These are phyloP conservation scores for Aegilops sharonensis DNA, from an alignment of 176 grass and related monocot genomes.

Conservation along the genomic window DNA sequence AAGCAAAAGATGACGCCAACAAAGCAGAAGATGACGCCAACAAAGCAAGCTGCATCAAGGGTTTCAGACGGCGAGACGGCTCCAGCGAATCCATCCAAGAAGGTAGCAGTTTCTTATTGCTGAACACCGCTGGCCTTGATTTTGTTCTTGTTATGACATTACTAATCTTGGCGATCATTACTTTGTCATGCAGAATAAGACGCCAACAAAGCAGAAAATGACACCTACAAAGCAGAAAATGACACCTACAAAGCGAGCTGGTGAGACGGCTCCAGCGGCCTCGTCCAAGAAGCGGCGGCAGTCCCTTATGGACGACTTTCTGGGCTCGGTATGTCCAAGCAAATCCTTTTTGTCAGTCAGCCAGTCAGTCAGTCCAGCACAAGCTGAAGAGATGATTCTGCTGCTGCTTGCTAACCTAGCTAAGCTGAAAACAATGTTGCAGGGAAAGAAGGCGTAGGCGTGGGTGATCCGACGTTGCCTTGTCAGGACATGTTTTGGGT, in stretches of 20 bases:
- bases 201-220: constrained; percentile 59
- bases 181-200: constrained; percentile 58
- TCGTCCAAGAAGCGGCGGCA: constrained; percentile 75
- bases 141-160: not conserved
- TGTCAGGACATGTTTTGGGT: not conserved
- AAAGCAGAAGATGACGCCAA: constrained; percentile 38
- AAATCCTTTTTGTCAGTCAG: not conserved
- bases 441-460: constrained; percentile 40
- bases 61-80: constrained; percentile 62
- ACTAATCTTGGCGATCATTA: constrained; percentile 4
- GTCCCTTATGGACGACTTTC: constrained; percentile 79
- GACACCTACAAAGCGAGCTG: constrained; percentile 72
- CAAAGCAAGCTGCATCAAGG: constrained; percentile 56
- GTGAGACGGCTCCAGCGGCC: constrained; percentile 58
- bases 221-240: constrained; percentile 58
- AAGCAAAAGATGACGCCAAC: constrained; percentile 64
- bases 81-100: constrained; percentile 59
- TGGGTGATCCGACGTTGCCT: not conserved
- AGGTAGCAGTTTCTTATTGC: not conserved
- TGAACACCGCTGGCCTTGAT: not conserved
- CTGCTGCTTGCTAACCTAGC: not conserved
- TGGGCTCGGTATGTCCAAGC: constrained; percentile 51
- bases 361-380: not conserved
- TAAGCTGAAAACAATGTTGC: constrained; percentile 18
- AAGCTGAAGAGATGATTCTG: not conserved